Evolutionary conservation across 371 early-diverging fungal genomes (phyloP).

Genomic region (Lichtheimia ramosa): DNA sequence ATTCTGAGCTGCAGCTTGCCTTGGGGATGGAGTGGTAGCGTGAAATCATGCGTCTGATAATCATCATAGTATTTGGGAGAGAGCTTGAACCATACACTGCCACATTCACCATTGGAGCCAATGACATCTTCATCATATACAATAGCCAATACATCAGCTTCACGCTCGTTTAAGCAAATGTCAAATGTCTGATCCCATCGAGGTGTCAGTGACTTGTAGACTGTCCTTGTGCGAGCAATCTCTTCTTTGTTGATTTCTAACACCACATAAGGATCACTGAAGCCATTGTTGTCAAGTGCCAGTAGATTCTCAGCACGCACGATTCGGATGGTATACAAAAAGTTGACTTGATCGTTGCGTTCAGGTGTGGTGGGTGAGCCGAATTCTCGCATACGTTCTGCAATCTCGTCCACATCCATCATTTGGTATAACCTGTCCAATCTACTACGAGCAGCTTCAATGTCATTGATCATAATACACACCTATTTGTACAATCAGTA

Average conservation of each 20-base stretch:
- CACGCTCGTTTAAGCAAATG: conserved; percentile 58
- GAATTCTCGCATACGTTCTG: conserved; percentile 47
- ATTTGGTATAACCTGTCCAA: conserved; percentile 63
- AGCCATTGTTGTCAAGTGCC: conserved; percentile 58
- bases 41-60: conserved; percentile 81
- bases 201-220: conserved; percentile 78
- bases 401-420: conserved; percentile 67
- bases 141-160: conserved; percentile 63
- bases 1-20: conserved; percentile 81
- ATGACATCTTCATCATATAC: conserved; percentile 80
- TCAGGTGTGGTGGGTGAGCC: conserved; percentile 18
- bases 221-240: conserved; percentile 63
- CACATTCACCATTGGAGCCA: conserved; percentile 82
- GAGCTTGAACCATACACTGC: conserved; percentile 65
- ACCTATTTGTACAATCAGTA: conserved; percentile 20
- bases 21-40: conserved; percentile 81
- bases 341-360: conserved; percentile 34
- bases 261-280: conserved; percentile 77
- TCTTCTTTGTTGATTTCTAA: conserved; percentile 55
- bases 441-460: conserved; percentile 63
- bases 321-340: conserved; percentile 57
- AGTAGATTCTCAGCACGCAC: conserved; percentile 60
- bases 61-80: conserved; percentile 62
- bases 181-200: conserved; percentile 93
- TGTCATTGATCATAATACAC: conserved; percentile 68